phyloP scores from a whole-genome alignment of 495 filamentous ascomycete genomes.

The Aspergillus heteromorphus region DNA sequence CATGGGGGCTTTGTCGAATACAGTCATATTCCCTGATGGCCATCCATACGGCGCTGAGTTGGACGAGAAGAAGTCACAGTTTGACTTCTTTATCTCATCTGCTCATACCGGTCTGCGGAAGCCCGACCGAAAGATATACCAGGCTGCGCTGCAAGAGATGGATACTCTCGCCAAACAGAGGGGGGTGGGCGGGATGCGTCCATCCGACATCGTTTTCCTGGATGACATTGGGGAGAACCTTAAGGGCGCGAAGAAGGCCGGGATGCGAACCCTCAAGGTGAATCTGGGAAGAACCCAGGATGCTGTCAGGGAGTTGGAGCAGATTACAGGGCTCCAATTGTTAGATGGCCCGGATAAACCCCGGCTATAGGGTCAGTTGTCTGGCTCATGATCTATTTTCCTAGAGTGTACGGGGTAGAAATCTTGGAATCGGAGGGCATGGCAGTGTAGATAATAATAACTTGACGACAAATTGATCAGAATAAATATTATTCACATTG shows the following conservation, averaged over 20 bases:
- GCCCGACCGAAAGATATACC: conserved; percentile 77
- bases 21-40: conserved; percentile 68
- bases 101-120: conserved; percentile 88
- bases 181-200: conserved; percentile 49
- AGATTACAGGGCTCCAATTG: conserved; percentile 50
- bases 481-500: too few relatives aligned
- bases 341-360: conserved; percentile 39
- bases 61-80: conserved; percentile 52
- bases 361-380: conserved; percentile 24
- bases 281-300: conserved; percentile 68
- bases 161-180: conserved; percentile 52
- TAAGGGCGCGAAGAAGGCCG: conserved; percentile 67
- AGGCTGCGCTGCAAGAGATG: conserved; percentile 60
- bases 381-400: background rate
- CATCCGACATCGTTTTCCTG: conserved; percentile 75
- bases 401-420: background rate
- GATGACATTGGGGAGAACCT: conserved; percentile 97
- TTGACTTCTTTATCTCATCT: conserved; percentile 78
- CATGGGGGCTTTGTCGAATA: conserved; percentile 83
- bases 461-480: too few relatives aligned
- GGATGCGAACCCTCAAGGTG: conserved; percentile 82
- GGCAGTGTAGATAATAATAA: background rate
- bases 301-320: conserved; percentile 67
- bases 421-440: background rate
- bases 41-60: conserved; percentile 49